Evolutionary conservation across 164 flowering plant genomes (phyloP), one percentile per base, ranked within the genome.

Genomic region (Umbellularia californica): DNA sequence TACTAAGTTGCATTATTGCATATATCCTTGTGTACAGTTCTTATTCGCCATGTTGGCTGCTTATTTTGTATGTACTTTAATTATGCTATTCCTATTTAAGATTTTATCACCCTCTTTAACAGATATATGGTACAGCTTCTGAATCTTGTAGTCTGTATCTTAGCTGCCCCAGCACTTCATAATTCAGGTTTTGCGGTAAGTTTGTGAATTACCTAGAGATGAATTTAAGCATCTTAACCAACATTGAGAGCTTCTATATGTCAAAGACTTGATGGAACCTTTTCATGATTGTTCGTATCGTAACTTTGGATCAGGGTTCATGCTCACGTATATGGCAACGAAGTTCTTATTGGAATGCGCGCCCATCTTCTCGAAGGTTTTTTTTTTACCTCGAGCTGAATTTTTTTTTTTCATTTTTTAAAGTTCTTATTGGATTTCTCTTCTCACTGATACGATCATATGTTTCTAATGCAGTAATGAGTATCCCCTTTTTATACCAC

Each of bases 261-360:
- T 27, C 10, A 47, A 41, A 20, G 52, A 35, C 22, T 68, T 30
- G 33, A 30, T 30, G 33, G 33, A 30, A 30, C 33, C 33, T 30
- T 30, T 30, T 30, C 33, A 30, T 30, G 33, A 35, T 66, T 14
- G 17, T 52, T 52, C 3, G 19, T 52, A 52, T 52, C 1, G 58
- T 12, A 58, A 33, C 27, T 25, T 72, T 78, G 19, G 55, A 70
- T 70, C 82, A 96, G 99, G 99, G 98, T 80, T 96, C 99, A 27
- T 90, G 95, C 79, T 96, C 99, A 71, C 84, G 98, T 69, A 91
- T 94, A 83, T 96, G 99, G 99, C 98, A 96, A 79, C 84, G 97
- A 55, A 89, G 88, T 84, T 92, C 98, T n/a, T 96, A 90, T 81
- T 94, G 97, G 99, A 89, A 90, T 86, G 85, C 94, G 6, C 88